These are phyloP conservation scores for Mycena chlorophos DNA, from an alignment of 768 basidiomycete genomes.

Conservation along the genomic window DNA sequence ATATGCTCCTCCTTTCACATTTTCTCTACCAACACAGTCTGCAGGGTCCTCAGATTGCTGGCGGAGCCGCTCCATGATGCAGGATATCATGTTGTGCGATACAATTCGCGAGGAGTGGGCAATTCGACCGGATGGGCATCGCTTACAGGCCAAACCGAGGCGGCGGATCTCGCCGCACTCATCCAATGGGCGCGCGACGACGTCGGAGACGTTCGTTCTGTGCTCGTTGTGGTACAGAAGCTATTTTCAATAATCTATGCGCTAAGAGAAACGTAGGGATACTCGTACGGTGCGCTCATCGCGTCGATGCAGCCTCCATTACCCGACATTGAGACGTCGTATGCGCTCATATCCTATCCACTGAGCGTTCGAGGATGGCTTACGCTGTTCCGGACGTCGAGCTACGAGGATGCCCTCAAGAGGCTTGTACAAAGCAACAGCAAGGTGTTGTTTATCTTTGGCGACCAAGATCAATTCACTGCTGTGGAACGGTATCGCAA, in stretches of 20 bases:
- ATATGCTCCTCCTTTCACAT: conserved; percentile 31
- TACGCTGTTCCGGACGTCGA: conserved; percentile 60
- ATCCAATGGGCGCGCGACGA: conserved; percentile 53
- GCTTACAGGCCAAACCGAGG: conserved; percentile 71
- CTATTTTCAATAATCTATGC: no score
- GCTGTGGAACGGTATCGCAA: conserved; percentile 48
- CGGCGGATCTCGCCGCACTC: conserved; percentile 63
- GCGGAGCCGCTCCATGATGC: conserved; percentile 40
- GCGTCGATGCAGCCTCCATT: conserved; percentile 64
- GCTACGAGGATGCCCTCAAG: conserved; percentile 54
- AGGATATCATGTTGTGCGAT: conserved; percentile 63
- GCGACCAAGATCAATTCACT: conserved; percentile 75
- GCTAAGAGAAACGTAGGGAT: conserved; percentile 51
- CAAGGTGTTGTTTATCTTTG: conserved; percentile 64
- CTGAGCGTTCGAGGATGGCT: conserved; percentile 65
- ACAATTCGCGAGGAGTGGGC: conserved; percentile 80
- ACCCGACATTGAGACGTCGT: conserved; percentile 53
- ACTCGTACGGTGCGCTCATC: conserved; percentile 79
- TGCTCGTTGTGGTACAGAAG: conserved; percentile 61
- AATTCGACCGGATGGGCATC: conserved; percentile 72
- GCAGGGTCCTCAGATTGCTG: conserved; percentile 49
- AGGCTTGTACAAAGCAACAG: conserved; percentile 49
- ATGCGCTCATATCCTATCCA: conserved; percentile 78
- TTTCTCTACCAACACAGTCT: conserved; percentile 1
- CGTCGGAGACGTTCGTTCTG: conserved; percentile 43